These are phyloP conservation scores for Saccharomycopsis sp. DNA, from an alignment of 805 yeast species.

Conservation along the genomic window DNA sequence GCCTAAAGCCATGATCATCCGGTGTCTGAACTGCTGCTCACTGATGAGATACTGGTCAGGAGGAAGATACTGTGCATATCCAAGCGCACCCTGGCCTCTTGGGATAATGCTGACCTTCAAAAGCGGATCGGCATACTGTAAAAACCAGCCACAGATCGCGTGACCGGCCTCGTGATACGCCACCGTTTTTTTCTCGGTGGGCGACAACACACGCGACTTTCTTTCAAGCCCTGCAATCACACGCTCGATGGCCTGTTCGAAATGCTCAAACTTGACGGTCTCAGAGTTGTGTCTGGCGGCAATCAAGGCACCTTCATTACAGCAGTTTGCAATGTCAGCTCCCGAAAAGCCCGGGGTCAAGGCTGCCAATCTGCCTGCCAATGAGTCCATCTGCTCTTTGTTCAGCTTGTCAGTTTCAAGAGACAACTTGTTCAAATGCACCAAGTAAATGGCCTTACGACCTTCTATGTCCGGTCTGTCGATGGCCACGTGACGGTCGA, in stretches of 20 bases:
- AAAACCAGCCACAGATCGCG: slow-evolving; percentile 92
- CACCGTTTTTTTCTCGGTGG: slow-evolving; percentile 76
- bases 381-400: slow-evolving; percentile 44
- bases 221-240: slow-evolving; percentile 93
- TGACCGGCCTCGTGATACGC: slow-evolving; percentile 98
- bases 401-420: slow-evolving; percentile 36
- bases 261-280: slow-evolving; percentile 60
- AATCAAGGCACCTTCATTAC: slow-evolving; percentile 90
- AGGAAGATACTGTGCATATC: slow-evolving; percentile 94
- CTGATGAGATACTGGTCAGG: slow-evolving; percentile 78
- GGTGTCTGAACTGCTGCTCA: slow-evolving; percentile 67
- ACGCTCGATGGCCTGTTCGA: slow-evolving; percentile 89
- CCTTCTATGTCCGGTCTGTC: slow-evolving; percentile 89
- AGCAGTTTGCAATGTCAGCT: slow-evolving; percentile 91
- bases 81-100: slow-evolving; percentile 89
- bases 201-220: slow-evolving; percentile 69
- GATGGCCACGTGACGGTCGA: slow-evolving; percentile 81
- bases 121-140: slow-evolving; percentile 82
- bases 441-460: slow-evolving; percentile 77
- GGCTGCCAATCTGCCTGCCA: slow-evolving; percentile 82
- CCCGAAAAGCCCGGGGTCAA: slow-evolving; percentile 95
- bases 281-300: slow-evolving; percentile 76
- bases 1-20: slow-evolving; percentile 92
- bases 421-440: slow-evolving; percentile 62
- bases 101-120: slow-evolving; percentile 93